phyloP scores from a whole-genome alignment of 1,139 yeast species.

The Blastobotrys capitulatus region DNA sequence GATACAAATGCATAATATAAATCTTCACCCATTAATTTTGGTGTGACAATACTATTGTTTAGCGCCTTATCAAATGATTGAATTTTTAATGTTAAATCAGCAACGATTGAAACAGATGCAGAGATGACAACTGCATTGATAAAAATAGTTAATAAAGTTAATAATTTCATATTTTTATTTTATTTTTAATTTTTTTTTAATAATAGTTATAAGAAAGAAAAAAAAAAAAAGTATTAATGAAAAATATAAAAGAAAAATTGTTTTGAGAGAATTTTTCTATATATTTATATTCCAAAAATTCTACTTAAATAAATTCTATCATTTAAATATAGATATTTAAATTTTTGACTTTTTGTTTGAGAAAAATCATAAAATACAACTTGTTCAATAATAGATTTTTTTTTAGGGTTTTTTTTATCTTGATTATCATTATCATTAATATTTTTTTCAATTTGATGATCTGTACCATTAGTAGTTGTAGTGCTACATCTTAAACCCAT shows the following conservation, averaged over 20 bases:
- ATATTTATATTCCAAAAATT: constrained; percentile 2
- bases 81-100: neutral
- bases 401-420: neutral
- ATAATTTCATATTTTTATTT: neutral
- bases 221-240: neutral
- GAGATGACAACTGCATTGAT: neutral
- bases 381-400: neutral
- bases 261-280: too few species aligned
- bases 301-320: constrained; percentile 2
- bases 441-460: too few species aligned
- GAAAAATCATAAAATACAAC: constrained; percentile 7
- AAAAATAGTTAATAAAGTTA: neutral
- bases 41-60: neutral
- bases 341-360: constrained; percentile 3
- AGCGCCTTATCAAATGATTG: neutral
- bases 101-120: neutral
- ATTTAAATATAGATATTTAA: constrained; percentile 4
- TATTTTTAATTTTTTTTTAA: neutral
- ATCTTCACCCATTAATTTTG: neutral
- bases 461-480: neutral
- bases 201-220: neutral
- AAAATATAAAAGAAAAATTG: neutral
- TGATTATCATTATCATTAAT: neutral
- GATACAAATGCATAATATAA: neutral
- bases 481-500: constrained; percentile 6